Conservation (phyloP, 192 early-diverging fungal genomes). For the Coemansia sp. region DNA sequence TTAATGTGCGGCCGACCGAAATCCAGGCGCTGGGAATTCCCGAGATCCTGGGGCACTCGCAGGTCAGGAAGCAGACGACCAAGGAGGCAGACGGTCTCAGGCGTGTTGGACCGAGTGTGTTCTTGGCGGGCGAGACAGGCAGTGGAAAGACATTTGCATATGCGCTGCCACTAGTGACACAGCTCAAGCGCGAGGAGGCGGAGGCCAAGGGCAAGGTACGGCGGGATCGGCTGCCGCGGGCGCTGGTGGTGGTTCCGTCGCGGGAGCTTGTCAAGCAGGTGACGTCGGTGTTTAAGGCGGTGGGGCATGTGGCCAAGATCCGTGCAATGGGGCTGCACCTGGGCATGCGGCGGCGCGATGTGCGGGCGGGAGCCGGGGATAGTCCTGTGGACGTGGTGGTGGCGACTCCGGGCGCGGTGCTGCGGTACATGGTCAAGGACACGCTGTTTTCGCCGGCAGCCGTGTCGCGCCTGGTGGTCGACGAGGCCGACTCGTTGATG, state of each 20-base stretch:
- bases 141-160: conserved; percentile 91
- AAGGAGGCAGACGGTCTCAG: no score
- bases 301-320: conserved; percentile 64
- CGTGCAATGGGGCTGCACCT: conserved; percentile 60
- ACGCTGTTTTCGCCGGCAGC: conserved; percentile 56
- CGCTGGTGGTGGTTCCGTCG: conserved; percentile 80
- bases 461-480: conserved; percentile 69
- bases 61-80: conserved; percentile 2
- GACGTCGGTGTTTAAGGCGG: conserved; percentile 59
- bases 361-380: conserved; percentile 47
- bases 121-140: conserved; percentile 86
- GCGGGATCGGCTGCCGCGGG: conserved; percentile 69
- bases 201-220: conserved; percentile 38
- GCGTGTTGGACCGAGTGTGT: conserved; percentile 38
- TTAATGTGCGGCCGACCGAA: conserved; percentile 60
- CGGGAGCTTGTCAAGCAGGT: conserved; percentile 84
- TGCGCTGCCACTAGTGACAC: conserved; percentile 69
- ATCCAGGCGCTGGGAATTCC: conserved; percentile 83
- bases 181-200: conserved; percentile 63
- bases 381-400: conserved; percentile 81
- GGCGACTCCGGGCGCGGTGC: conserved; percentile 67
- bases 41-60: conserved; percentile 49
- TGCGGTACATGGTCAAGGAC: conserved; percentile 53
- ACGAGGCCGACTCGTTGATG: conserved; percentile 94
- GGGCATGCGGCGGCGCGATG: conserved; percentile 36